Evolutionary conservation across 108 stramenopile species (phyloP), one percentile per base, ranked within the genome.

Genomic region (Skeletonema tropicum): DNA sequence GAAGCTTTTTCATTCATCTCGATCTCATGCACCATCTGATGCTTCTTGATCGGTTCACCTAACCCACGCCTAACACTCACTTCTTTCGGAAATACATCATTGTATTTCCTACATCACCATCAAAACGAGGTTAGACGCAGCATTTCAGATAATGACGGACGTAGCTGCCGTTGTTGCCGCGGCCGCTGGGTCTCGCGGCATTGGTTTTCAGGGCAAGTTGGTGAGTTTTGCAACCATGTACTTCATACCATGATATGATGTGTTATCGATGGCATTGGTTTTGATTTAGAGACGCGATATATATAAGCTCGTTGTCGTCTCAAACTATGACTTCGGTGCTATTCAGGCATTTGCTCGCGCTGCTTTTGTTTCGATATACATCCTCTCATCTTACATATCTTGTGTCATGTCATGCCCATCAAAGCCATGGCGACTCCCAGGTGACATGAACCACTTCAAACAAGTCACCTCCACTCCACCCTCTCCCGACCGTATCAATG

Each of bases 371-470:
- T 19, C n/a, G 60, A 21, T 17, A 36, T 31, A 12, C 26, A 12
- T 25, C 5, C 15, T 17, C 4, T 30, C 15, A 5, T 3, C 38
- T 35, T 52, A 60, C 26, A 39, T 36, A 59, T 57, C 39, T n/a
- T 45, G 42, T 61, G 35, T 33, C 65, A 32, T 45, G n/a, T 32
- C 3, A n/a, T 15, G 42, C 42, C 38, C 46, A 33, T 26, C 30
- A 66, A 60, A 89, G 85, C 91, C 92, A 58, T 96, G 95, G 95
- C 78, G 77, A 41, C 81, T 94, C 57, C 83, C 89, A 21, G 91
- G 85, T 13, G 96, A 96, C 78, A 88, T 94, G 91, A 80, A 71
- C 46, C 90, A 94, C 71, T 96, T 96, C 78, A 85, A 89, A 42
- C 71, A 70, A 26, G 81, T 97, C 41, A 97, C 96, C 36, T 76